Percentiles rank a stretch among this genome's conserved stretches.
phyloP scores from a whole-genome alignment of 441 rosid genomes.

The Populus hybrid region DNA sequence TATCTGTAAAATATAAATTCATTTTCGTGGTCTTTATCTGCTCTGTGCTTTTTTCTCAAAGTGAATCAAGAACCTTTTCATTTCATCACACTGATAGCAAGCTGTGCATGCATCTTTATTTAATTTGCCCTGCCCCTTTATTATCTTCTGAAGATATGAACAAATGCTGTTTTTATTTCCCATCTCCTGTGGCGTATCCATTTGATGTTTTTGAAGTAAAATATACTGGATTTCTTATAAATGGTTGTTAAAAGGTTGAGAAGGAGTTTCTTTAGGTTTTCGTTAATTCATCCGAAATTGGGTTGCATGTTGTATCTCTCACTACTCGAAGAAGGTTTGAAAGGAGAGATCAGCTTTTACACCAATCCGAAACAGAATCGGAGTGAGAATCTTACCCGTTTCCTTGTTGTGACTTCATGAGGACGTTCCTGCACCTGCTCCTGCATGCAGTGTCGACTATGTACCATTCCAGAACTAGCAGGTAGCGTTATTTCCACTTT shows the following conservation, averaged over 20 bases:
- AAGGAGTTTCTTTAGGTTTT: neutral
- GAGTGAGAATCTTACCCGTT: neutral
- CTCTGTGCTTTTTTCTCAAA: neutral
- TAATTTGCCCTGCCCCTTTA: neutral
- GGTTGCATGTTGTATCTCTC: neutral
- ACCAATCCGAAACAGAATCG: neutral
- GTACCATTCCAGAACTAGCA: too few relatives aligned
- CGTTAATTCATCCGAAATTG: neutral
- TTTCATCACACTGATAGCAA: too few relatives aligned
- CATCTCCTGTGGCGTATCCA: too few relatives aligned
- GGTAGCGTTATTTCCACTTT: too few relatives aligned
- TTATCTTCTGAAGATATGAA: neutral
- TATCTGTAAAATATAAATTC: slow-evolving; percentile 25
- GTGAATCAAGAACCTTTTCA: neutral
- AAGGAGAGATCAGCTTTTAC: neutral
- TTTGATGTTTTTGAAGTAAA: too few relatives aligned
- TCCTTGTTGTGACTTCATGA: too few relatives aligned
- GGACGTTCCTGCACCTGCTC: too few relatives aligned
- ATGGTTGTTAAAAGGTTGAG: too few relatives aligned
- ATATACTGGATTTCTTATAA: too few relatives aligned
- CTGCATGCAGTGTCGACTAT: too few relatives aligned
- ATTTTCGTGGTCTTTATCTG: slow-evolving; percentile 2
- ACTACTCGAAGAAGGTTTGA: neutral
- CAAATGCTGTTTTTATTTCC: neutral
- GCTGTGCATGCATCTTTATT: neutral